These are phyloP conservation scores for Theileria annulata DNA, from an alignment of 169 alveolate genomes.

Conservation along the genomic window DNA sequence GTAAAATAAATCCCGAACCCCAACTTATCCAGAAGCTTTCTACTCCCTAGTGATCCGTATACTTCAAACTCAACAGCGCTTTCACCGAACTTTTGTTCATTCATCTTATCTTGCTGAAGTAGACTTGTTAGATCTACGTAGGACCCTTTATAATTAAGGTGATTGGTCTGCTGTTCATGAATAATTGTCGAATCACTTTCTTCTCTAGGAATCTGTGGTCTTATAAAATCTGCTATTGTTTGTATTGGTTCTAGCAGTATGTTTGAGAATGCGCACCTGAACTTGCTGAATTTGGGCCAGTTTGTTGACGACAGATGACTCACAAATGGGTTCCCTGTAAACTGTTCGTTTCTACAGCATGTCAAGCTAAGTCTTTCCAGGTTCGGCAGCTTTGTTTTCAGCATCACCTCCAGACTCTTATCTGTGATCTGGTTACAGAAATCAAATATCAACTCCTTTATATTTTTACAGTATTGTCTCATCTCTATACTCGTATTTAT, in stretches of 20 bases:
- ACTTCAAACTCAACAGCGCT: slow-evolving; percentile 60
- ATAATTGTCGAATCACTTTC: neutral
- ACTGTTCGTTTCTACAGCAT: slow-evolving; percentile 80
- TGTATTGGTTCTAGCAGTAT: slow-evolving; percentile 82
- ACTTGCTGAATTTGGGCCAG: slow-evolving; percentile 82
- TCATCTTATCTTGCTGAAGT: neutral
- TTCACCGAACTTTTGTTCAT: neutral
- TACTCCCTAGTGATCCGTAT: slow-evolving; percentile 78
- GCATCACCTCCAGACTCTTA: slow-evolving; percentile 82
- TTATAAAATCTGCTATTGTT: slow-evolving; percentile 76
- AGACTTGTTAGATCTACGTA: neutral
- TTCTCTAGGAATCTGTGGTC: slow-evolving; percentile 36
- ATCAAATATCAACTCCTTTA: slow-evolving; percentile 78
- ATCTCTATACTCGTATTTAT: slow-evolving; percentile 57
- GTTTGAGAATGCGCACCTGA: slow-evolving; percentile 81
- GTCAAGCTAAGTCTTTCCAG: slow-evolving; percentile 78
- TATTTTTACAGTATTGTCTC: slow-evolving; percentile 69
- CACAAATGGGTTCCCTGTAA: slow-evolving; percentile 79
- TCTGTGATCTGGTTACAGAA: slow-evolving; percentile 84
- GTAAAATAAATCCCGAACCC: slow-evolving; percentile 69
- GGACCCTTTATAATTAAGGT: neutral
- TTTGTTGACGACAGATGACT: slow-evolving; percentile 65
- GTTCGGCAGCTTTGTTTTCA: slow-evolving; percentile 80
- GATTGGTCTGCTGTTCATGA: neutral
- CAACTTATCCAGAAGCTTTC: slow-evolving; percentile 70